Evolutionary conservation across 164 flowering plant genomes (phyloP).

Genomic region (Piper betle): DNA sequence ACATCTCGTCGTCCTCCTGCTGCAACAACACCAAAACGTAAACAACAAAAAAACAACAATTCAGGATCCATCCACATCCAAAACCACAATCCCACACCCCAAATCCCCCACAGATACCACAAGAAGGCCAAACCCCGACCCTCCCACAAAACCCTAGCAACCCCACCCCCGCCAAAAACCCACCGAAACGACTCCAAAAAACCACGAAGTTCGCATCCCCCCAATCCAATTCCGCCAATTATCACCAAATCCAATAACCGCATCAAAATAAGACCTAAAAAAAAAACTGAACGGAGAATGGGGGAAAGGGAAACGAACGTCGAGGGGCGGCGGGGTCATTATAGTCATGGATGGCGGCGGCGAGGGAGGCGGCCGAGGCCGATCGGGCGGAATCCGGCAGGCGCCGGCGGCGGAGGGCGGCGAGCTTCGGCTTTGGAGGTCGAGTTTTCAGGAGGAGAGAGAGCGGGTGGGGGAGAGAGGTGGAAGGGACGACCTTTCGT

Average conservation of each 20-base stretch:
- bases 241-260: not conserved
- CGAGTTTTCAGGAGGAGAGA: not conserved
- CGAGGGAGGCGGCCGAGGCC: constrained; percentile 5
- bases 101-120: constrained; percentile 24
- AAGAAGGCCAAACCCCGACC: not conserved
- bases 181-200: not conserved
- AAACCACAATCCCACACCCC: constrained; percentile 5
- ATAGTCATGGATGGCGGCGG: constrained; percentile 41
- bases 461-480: not conserved
- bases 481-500: no score
- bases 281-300: not conserved
- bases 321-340: constrained; percentile 61
- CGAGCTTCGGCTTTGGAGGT: not conserved
- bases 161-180: not conserved
- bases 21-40: constrained; percentile 10
- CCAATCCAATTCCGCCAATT: not conserved
- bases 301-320: constrained; percentile 22
- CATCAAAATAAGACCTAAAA: not conserved
- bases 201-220: not conserved
- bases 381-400: constrained; percentile 7
- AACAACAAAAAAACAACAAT: not conserved
- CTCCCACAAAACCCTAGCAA: constrained; percentile 7
- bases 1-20: constrained; percentile 91
- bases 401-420: not conserved
- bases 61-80: constrained; percentile 20